Base-by-base conservation (phyloP, 441 rosid species). In the Capsella rubella region DNA sequence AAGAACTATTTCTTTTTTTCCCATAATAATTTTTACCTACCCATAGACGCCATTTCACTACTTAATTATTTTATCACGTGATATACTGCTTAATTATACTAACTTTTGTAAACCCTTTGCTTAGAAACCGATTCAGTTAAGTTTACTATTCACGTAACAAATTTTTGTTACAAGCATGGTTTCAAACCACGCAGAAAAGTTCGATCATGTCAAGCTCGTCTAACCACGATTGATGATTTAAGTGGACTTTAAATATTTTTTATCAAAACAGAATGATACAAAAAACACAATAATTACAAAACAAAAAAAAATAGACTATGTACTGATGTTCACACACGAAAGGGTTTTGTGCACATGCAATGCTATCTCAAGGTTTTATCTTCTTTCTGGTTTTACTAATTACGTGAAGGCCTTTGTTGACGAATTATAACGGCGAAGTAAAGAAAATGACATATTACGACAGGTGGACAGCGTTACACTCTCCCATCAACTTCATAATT, bases 51-150 rank as follows among this genome's bases (percentile, higher is more conserved):
- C 52, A 47, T 65, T 49, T 37, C 67, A 27, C 1, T 37, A 66
- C 60, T 45, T 13, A 7, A 54, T 64, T 25, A 1, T n/a, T 32
- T 32, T 56, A 46, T 31, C 71, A 64, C 65, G 71, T 64, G 58
- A 64, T 55, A 2, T 34, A 25, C 45, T 21, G 8, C 56, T 60
- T 29, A 32, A 6, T 32, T 32, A 6, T 32, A 32, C 35, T 32
- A 32, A 6, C 8, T 6, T 32, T 32, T 32, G 35, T 32, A 6
- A 32, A 32, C 35, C 35, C 35, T 32, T 8, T 8, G 1, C 35
- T 5, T 32, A 8, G 4, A 32, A 32, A 32, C 6, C 7, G 35
- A 32, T 6, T 32, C 35, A 32, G 35, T 32, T 32, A 2, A 32
- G 35, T 32, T 32, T 1, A 32, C 5, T 32, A 32, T 2, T 32